Base-by-base conservation (phyloP, 352 stramenopile species). In the Pythium oligandrum region DNA sequence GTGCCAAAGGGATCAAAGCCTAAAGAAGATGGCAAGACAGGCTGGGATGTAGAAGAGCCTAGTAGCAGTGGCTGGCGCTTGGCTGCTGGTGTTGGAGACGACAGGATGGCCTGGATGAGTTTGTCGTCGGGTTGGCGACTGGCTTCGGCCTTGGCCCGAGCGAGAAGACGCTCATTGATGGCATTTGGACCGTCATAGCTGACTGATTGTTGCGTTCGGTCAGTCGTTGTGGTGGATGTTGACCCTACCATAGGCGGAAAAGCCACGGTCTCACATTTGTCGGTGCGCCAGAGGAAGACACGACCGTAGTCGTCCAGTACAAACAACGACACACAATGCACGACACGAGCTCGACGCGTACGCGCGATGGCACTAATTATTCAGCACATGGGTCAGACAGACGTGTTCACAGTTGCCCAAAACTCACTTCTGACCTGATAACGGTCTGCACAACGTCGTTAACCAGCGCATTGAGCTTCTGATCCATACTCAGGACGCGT, bases 21-120 rank as follows among this genome's bases (percentile, higher is more conserved):
- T 40, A 32, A 11, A 3, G 42, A 44, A 31, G 61, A 63, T 12
- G 44, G 44, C 26, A 73, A 52, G 44, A 40, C 65, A 1, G 71
- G 61, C 11, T 65, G 57, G 1, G 70, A 76, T 2, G 69, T 52
- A 4, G 69, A 73, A n/a, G 59, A 32, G 6, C 63, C 35, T 6
- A 82, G 49, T 9, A 80, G 30, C 36, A 67, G 47, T 6, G 61
- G 64, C 6, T 70, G 66, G 12, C 60, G 57, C 11, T 60, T 65
- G 2, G 63, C 57, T 5, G 66, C 59, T 17, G 71, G 70, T 10
- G 71, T 81, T 9, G 77, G 73, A 12, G 78, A 71, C 30, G 75
- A 59, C 54, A 93, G 56, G 45, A 93, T 93, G n/a, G 79, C 75
- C 9, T 90, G 70, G 35, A 93, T 71, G 8, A 86, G 47, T 3